Evolutionary conservation across 2,329 filamentous ascomycete genomes (phyloP).

Genomic region (Aurifilum marmelostoma): DNA sequence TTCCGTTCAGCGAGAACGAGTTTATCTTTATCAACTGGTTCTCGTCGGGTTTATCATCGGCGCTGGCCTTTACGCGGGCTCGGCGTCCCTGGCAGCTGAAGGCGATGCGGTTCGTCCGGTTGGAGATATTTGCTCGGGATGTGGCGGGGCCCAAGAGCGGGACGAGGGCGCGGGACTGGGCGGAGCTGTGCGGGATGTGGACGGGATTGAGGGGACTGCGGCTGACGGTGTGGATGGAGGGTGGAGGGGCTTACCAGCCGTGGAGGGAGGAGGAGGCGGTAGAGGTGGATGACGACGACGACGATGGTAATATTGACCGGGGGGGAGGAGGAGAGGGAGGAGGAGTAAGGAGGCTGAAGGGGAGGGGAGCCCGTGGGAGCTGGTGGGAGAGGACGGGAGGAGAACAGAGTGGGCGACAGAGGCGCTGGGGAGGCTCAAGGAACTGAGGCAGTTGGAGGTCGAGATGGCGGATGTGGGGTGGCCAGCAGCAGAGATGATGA

Average conservation of each 20-base stretch:
- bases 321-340: conserved; percentile 15
- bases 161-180: conserved; percentile 40
- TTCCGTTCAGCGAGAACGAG: conserved; percentile 49
- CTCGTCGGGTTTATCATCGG: conserved; percentile 48
- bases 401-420: conserved; percentile 37
- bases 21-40: conserved; percentile 53
- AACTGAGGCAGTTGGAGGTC: conserved; percentile 45
- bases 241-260: conserved; percentile 12
- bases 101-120: conserved; percentile 44
- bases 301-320: not conserved
- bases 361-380: not conserved
- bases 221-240: conserved; percentile 41
- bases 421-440: conserved; percentile 39
- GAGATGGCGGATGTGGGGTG: conserved; percentile 42
- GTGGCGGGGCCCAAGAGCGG: conserved; percentile 32
- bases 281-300: not conserved
- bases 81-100: conserved; percentile 47
- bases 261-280: not conserved
- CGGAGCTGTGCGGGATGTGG: conserved; percentile 42
- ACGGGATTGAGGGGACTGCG: conserved; percentile 44
- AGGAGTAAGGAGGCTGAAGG: not conserved
- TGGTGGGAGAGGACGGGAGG: conserved; percentile 4
- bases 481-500: conserved; percentile 38
- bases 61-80: conserved; percentile 41
- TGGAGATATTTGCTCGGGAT: conserved; percentile 47